Percentiles rank a stretch among this genome's conserved stretches.
Evolutionary conservation across 495 filamentous ascomycete genomes (phyloP).

Genomic region (Astrocystis sublimbata): DNA sequence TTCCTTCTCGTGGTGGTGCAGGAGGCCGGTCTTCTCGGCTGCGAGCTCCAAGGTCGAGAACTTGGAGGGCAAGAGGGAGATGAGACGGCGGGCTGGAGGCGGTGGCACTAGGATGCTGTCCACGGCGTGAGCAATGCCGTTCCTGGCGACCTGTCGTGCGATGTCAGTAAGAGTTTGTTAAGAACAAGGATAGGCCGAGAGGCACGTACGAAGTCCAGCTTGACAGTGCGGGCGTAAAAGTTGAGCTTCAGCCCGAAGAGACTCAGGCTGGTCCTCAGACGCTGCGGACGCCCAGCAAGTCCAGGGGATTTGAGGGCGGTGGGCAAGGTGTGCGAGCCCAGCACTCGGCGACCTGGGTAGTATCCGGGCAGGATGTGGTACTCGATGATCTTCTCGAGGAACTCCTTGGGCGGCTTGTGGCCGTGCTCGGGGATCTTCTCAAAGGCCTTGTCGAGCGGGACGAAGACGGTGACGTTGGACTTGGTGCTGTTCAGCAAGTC

Average conservation of each 20-base stretch:
- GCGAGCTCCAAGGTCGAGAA: slow-evolving; percentile 78
- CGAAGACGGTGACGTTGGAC: slow-evolving; percentile 76
- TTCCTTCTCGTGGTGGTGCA: slow-evolving; percentile 16
- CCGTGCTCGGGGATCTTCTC: slow-evolving; percentile 56
- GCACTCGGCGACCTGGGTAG: slow-evolving; percentile 59
- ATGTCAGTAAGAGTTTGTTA: slow-evolving; percentile 28
- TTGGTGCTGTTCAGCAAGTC: slow-evolving; percentile 66
- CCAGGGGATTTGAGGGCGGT: slow-evolving; percentile 57
- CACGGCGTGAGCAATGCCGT: slow-evolving; percentile 80
- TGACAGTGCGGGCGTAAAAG: slow-evolving; percentile 65
- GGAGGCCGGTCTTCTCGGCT: slow-evolving; percentile 67
- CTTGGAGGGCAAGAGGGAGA: slow-evolving; percentile 66
- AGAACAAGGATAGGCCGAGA: slow-evolving; percentile 31
- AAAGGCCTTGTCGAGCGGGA: slow-evolving; percentile 74
- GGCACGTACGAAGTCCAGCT: slow-evolving; percentile 61
- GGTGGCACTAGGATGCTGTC: slow-evolving; percentile 74
- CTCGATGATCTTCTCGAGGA: slow-evolving; percentile 61
- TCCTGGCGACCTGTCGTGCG: slow-evolving; percentile 42
- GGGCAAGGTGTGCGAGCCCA: slow-evolving; percentile 68
- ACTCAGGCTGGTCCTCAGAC: slow-evolving; percentile 60
- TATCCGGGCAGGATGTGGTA: slow-evolving; percentile 71
- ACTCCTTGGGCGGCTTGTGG: slow-evolving; percentile 59
- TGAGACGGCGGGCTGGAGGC: slow-evolving; percentile 55
- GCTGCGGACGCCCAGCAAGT: slow-evolving; percentile 64
- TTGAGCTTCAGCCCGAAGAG: slow-evolving; percentile 67